Evolutionary conservation across 495 filamentous ascomycete species (phyloP).

Genomic region (Terfezia claveryi): DNA sequence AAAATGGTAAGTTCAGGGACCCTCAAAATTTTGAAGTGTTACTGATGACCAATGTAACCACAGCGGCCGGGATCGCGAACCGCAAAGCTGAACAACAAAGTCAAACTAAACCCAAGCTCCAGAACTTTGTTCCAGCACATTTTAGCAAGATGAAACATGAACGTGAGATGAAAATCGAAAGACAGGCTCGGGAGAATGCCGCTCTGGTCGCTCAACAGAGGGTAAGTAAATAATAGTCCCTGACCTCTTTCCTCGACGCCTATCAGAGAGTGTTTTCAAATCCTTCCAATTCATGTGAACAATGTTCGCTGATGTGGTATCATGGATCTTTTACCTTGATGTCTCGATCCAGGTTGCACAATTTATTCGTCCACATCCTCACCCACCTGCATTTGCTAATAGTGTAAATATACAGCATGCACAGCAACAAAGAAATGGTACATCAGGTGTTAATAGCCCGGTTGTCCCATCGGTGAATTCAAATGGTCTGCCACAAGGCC

Average conservation of each 20-base stretch:
- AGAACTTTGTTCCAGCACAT: slow-evolving; percentile 45
- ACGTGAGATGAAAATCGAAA: slow-evolving; percentile 51
- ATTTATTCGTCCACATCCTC: slow-evolving; percentile 6
- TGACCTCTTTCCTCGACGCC: not conserved
- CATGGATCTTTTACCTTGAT: not conserved
- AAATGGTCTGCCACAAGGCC: not conserved
- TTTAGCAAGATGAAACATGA: slow-evolving; percentile 77
- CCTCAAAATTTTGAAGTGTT: slow-evolving; percentile 1
- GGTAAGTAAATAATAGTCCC: not conserved
- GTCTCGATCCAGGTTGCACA: slow-evolving; percentile 2
- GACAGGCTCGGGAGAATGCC: slow-evolving; percentile 28
- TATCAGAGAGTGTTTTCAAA: not conserved
- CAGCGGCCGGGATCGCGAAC: slow-evolving; percentile 20
- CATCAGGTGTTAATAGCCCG: not conserved
- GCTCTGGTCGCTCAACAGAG: slow-evolving; percentile 8
- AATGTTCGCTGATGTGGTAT: not conserved
- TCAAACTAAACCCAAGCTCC: slow-evolving; percentile 12
- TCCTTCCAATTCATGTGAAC: not conserved
- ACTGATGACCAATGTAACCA: slow-evolving; percentile 12
- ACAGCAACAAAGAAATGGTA: not conserved
- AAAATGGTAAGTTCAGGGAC: slow-evolving; percentile 8
- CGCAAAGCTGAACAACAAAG: slow-evolving; percentile 21
- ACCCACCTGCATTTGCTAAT: not conserved
- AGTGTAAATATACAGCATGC: not conserved
- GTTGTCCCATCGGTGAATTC: not conserved